A percentile compares a stretch with the other conserved stretches of the same genome.
Conservation (phyloP, 2,329 filamentous ascomycete genomes). For the Lasiodiplodia citricola region DNA sequence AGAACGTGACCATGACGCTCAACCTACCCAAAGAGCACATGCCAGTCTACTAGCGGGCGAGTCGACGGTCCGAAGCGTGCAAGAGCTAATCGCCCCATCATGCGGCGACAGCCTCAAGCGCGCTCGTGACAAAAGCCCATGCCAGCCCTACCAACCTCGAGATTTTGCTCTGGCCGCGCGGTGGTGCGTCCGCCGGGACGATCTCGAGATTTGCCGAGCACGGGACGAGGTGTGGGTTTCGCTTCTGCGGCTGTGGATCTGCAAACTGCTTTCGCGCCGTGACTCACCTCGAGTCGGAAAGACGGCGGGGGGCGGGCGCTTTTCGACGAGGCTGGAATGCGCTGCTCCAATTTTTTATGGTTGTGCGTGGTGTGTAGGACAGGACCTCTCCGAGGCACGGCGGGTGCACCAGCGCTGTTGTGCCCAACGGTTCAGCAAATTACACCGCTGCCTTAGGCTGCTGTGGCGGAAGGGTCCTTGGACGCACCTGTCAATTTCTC, state of each 20-base stretch:
- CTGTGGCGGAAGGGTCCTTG: conserved; percentile 13
- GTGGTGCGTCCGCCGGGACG: conserved; percentile 19
- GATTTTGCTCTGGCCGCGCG: conserved; percentile 3
- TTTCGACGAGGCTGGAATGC: background rate
- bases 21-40: conserved; percentile 9
- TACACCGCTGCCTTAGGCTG: conserved; percentile 16
- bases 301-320: background rate
- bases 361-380: conserved; percentile 21
- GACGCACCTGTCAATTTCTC: conserved; percentile 23
- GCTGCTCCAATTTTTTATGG: background rate
- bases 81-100: conserved; percentile 11
- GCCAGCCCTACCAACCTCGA: conserved; percentile 23
- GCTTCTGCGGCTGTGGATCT: conserved; percentile 9
- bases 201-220: conserved; percentile 24
- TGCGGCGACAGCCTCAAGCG: conserved; percentile 13
- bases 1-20: conserved; percentile 19
- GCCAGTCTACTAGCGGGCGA: background rate
- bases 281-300: background rate
- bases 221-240: conserved; percentile 20
- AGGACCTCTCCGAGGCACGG: conserved; percentile 1
- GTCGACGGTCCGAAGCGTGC: conserved; percentile 8
- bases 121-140: conserved; percentile 2
- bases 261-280: background rate
- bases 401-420: conserved; percentile 6
- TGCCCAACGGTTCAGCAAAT: conserved; percentile 16